Percentiles rank a stretch among this genome's conserved stretches.
Evolutionary conservation across 148 eudicot species (phyloP).

Genomic region (Cornus controversa): DNA sequence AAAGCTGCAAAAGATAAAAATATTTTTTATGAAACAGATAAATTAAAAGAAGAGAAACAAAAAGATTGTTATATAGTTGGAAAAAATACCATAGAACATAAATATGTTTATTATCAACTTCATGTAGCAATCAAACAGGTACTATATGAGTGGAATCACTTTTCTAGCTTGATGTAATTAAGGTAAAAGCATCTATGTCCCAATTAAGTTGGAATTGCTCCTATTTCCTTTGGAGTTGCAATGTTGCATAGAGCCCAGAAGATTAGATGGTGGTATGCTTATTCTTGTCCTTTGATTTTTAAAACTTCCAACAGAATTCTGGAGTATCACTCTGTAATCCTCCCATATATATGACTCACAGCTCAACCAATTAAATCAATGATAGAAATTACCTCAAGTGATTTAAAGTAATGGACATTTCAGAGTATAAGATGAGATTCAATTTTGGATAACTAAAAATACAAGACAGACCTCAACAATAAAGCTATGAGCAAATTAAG

Average conservation of each 20-base stretch:
- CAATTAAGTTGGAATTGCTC: neutral
- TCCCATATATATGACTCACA: too few species aligned
- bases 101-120: neutral
- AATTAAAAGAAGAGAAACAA: neutral
- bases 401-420: neutral
- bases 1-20: constrained; percentile 42
- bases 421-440: neutral
- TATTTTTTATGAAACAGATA: neutral
- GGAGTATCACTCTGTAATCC: neutral
- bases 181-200: neutral
- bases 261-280: neutral
- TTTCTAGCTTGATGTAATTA: neutral
- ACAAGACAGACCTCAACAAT: neutral
- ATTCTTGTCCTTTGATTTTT: neutral
- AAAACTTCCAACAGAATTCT: neutral
- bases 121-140: neutral
- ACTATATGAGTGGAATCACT: neutral
- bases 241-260: neutral
- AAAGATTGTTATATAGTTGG: neutral
- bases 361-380: too few species aligned
- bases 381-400: too few species aligned
- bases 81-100: neutral
- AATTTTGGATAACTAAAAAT: neutral
- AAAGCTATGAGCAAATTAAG: neutral
- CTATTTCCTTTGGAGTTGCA: neutral